Evolutionary conservation across 1,139 yeast genomes (phyloP), one percentile per base, ranked within the genome.

Genomic region (Debaryomyces robertsiae): DNA sequence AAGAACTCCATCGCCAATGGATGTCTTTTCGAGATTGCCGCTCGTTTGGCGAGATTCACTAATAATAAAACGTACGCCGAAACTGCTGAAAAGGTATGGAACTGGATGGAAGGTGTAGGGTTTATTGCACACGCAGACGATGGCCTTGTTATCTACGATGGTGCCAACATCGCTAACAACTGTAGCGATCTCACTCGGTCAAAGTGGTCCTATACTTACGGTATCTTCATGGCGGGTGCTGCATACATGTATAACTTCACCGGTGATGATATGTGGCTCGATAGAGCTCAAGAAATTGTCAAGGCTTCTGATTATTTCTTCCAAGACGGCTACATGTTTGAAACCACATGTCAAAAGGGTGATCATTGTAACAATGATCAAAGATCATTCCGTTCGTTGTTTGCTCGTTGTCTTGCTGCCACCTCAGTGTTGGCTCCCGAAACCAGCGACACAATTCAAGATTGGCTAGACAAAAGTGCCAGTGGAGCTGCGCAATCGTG

Each of bases 131-230:
- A 63, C 37, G 61, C 61, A 38, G 65, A 61, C 30, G 67, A 63
- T 36, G 57, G 72, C 45, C 65, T 74, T 40, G 63, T 66, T 37
- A 77, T 84, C 27, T 81, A 75, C 55, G 95, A 87, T 59, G 95
- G 95, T 48, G 87, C 88, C n/a, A 67, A 75, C 47, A 71, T 79
- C 35, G 65, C 57, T 29, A 61, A 66, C 44, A 78, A 81, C 63
- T 87, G 95, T 60, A 54, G 81, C 3, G 69, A 71, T 23, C 55
- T 80, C 30, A 71, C 81, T 27, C 62, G 64, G 29, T 69, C 72
- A 30, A 80, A 79, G 57, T 87, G 94, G 94, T 77, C 89, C 11
- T 87, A 87, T 60, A 84, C 86, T 57, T 84, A 83, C 58, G 95
- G 91, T n/a, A 70, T 84, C 23, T 62, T 83, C 60, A 60, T 86